phyloP scores from a whole-genome alignment of 164 flowering plant genomes.

The Nymphaea colorata region DNA sequence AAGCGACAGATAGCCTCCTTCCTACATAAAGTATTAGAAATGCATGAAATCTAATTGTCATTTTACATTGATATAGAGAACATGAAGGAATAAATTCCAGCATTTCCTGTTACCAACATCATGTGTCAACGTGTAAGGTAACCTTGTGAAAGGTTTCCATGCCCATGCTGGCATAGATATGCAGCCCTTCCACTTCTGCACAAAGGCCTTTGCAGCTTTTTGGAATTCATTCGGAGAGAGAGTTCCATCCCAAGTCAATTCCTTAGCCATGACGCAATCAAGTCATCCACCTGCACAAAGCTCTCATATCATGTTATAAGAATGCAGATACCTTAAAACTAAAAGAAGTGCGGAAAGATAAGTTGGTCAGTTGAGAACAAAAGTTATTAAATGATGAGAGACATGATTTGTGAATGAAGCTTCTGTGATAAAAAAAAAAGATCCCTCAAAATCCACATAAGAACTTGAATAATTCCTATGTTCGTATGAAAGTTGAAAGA shows the following conservation, averaged over 20 bases:
- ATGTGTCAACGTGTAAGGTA: constrained; percentile 16
- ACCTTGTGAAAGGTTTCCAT: constrained; percentile 33
- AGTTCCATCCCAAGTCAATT: constrained; percentile 38
- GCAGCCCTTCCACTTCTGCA: constrained; percentile 32
- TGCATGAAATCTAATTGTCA: neutral
- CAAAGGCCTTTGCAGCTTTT: constrained; percentile 14
- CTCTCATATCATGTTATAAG: too few relatives aligned
- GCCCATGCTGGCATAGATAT: constrained; percentile 38
- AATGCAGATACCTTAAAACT: too few relatives aligned
- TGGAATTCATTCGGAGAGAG: constrained; percentile 30
- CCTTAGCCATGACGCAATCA: constrained; percentile 12
- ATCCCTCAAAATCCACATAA: too few relatives aligned
- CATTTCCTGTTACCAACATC: constrained; percentile 8
- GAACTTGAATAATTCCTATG: too few relatives aligned
- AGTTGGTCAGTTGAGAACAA: too few relatives aligned
- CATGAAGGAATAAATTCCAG: neutral
- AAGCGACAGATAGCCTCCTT: constrained; percentile 39
- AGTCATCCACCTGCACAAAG: neutral
- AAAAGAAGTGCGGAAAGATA: too few relatives aligned
- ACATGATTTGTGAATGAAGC: too few relatives aligned
- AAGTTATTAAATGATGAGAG: too few relatives aligned
- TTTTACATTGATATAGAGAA: too few relatives aligned
- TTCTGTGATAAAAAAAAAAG: too few relatives aligned
- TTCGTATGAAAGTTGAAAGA: too few relatives aligned
- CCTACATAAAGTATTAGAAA: constrained; percentile 13